Conservation (phyloP, 78 protist genomes). For the Diacronema lutheri region DNA sequence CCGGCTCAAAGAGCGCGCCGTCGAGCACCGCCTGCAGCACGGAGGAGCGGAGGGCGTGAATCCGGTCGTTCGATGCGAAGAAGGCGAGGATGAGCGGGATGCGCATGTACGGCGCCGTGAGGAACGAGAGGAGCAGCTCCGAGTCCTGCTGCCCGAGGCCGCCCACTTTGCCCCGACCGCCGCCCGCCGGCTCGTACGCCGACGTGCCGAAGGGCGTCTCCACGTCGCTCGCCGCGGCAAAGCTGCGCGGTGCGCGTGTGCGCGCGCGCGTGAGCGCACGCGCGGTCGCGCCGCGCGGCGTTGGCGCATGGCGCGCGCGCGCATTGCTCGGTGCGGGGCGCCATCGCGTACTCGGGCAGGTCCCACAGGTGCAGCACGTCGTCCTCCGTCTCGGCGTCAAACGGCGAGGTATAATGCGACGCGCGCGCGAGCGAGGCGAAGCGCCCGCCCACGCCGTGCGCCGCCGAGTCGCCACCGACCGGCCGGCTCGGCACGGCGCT, state of each 20-base stretch:
- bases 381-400: conserved; percentile 28
- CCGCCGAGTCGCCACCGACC: background rate
- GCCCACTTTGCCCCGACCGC: background rate
- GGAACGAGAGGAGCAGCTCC: conserved; percentile 59
- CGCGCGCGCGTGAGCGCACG: no score
- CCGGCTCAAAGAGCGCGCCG: conserved; percentile 42
- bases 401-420: background rate
- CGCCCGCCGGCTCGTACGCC: no score
- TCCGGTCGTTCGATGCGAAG: conserved; percentile 57
- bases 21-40: conserved; percentile 28
- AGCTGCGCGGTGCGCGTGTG: no score
- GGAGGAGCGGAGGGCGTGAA: conserved; percentile 21
- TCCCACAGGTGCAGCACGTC: conserved; percentile 56
- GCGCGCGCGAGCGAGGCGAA: background rate
- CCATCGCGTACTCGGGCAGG: conserved; percentile 30
- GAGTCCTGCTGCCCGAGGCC: conserved; percentile 60
- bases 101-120: conserved; percentile 58
- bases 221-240: no score
- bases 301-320: no score
- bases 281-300: no score
- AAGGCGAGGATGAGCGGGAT: conserved; percentile 44
- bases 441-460: background rate
- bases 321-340: background rate
- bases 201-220: no score
- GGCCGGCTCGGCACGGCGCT: background rate